Base-by-base conservation (phyloP, 2,329 filamentous ascomycete species). In the Colletotrichum agaves region DNA sequence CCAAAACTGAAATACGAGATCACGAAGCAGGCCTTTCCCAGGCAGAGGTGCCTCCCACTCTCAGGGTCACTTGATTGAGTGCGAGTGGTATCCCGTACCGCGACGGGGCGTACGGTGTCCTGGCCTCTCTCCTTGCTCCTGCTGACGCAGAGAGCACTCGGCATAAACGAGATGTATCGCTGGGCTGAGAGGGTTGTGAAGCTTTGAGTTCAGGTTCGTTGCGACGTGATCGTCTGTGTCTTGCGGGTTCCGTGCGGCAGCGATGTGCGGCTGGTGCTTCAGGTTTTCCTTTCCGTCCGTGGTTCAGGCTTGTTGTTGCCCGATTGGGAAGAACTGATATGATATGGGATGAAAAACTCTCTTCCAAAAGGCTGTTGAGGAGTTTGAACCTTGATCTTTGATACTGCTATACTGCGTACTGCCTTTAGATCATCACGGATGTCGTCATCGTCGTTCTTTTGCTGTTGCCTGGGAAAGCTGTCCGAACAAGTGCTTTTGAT, bases 11-110 rank as follows among this genome's bases (percentile, higher is more conserved):
- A 57, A 57, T 31, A 46, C 53, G 53, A 58, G 56, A 19, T 33
- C 13, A 3, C 3, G 41, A 62, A 53, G 37, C 63, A 66, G 58
- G 50, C 49, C 21, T 5, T 12, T n/a, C 33, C 58, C 43, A 33
- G 63, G 23, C 17, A n/a, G 8, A 12, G 55, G 47, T 31, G n/a
- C 58, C 43, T 57, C 63, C 35, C 39, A 47, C 43, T 57, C 63
- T 43, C 39, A 47, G 44, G 41, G 63, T 37, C 43, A 55, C 39
- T 11, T 37, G 46, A 64, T 21, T 17, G 52, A 44, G 27, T 49
- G 44, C 43, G 43, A 60, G 39, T 31, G 8, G 31, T 10, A 49
- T 41, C 55, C n/a, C n/a, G n/a, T n/a, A n/a, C n/a, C n/a, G n/a
- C n/a, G n/a, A n/a, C n/a, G n/a, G n/a, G n/a, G n/a, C n/a, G n/a